These are phyloP conservation scores for Amanita muscaria DNA, from an alignment of 768 basidiomycete genomes.

Conservation along the genomic window DNA sequence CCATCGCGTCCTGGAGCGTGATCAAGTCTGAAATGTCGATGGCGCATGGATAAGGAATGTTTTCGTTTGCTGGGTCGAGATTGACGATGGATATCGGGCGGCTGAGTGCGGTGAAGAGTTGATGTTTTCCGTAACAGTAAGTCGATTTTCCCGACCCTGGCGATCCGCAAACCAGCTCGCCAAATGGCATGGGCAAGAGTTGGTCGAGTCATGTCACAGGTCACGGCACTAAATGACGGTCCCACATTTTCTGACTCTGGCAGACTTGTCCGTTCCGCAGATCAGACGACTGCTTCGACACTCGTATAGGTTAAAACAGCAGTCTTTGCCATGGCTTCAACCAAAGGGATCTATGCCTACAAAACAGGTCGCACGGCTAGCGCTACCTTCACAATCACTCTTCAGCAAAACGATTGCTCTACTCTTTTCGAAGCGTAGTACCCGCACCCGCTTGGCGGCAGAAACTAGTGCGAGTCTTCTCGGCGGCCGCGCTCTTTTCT, in stretches of 20 bases:
- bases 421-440: conserved; percentile 89
- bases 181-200: conserved; percentile 54
- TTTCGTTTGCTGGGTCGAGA: conserved; percentile 90
- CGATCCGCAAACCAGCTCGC: conserved; percentile 79
- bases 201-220: too few species aligned
- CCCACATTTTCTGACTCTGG: conserved; percentile 82
- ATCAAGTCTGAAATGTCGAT: conserved; percentile 81
- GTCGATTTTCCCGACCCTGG: conserved; percentile 87
- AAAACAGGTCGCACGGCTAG: conserved; percentile 30
- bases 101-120: conserved; percentile 78
- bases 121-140: conserved; percentile 81
- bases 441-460: conserved; percentile 80
- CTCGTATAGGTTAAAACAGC: conserved; percentile 55
- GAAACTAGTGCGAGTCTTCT: conserved; percentile 76
- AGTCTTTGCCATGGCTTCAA: conserved; percentile 56
- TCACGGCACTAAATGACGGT: too few species aligned
- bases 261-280: conserved; percentile 73
- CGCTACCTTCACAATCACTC: conserved; percentile 65
- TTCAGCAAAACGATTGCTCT: conserved; percentile 82
- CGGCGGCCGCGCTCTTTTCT: conserved; percentile 85
- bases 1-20: conserved; percentile 82
- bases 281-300: conserved; percentile 58
- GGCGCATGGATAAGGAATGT: conserved; percentile 85
- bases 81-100: conserved; percentile 89
- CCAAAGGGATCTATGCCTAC: conserved; percentile 36